phyloP scores from a whole-genome alignment of 148 eudicot genomes.

The Rhododendron molle region DNA sequence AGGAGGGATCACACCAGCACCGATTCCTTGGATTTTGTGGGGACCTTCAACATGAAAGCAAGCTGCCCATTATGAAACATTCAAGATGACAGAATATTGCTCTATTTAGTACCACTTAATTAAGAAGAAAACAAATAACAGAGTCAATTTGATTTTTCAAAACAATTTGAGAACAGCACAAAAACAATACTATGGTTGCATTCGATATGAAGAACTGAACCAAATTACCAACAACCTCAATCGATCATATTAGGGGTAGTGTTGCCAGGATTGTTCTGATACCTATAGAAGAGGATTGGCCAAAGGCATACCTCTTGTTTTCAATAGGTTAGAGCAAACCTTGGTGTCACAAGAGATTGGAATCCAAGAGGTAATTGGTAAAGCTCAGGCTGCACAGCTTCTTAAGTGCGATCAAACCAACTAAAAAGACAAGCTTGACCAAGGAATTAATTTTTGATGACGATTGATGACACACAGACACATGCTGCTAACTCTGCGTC shows the following conservation, averaged over 20 bases:
- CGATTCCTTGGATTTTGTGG: constrained; percentile 84
- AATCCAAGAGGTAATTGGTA: neutral
- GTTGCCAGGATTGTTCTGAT: neutral
- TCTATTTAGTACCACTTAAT: neutral
- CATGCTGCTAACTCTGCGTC: neutral
- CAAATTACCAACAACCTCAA: neutral
- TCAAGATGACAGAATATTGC: neutral
- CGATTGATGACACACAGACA: neutral
- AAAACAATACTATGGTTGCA: neutral
- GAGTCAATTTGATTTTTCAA: too few relatives aligned
- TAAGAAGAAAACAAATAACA: too few relatives aligned
- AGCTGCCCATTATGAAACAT: neutral
- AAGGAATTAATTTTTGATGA: neutral
- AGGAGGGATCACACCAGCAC: constrained; percentile 61
- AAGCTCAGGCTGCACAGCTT: neutral
- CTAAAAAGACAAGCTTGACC: neutral
- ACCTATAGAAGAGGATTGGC: neutral
- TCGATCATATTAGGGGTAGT: neutral
- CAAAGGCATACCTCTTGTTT: neutral
- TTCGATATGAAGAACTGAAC: neutral
- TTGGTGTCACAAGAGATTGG: neutral
- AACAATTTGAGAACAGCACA: too few relatives aligned
- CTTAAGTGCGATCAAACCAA: neutral
- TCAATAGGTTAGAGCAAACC: neutral
- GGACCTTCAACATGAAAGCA: constrained; percentile 35